Base-by-base conservation (phyloP, 139 green algal genomes). In the Tetradesmus lagerheimii region DNA sequence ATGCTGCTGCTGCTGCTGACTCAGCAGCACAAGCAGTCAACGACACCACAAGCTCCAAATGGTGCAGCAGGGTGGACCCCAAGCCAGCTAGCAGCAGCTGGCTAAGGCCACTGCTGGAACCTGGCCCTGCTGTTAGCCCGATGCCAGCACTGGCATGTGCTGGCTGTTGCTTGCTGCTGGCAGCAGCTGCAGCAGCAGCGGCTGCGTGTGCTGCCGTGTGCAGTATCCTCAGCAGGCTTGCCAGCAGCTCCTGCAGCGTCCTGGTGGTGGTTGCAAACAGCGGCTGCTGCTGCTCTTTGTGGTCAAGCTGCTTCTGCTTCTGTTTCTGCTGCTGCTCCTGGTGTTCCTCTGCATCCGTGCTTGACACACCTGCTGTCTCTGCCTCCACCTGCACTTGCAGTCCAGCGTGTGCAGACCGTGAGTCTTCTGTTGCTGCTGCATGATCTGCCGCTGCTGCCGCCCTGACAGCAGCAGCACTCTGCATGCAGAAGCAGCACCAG, bases 401-500 rank as follows among this genome's bases (percentile, higher is more conserved):
- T 62, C 47, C 47, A 23, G 5, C 47, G 12, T 62, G 12, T 62
- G 47, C 47, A 12, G 47, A 14, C 8, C 18, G 18, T 18, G 20
- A 2, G 20, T 18, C 47, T 14, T 23, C 8, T 1, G 47, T 23
- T 66, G 53, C 53, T 71, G 57, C 57, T 71, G 57, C 23, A 4
- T 78, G 67, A 78, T 8, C 75, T 81, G 75, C 75, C 47, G 20
- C 81, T 47, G 34, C 81, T 87, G 81, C 37, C 35, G 31, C 81
- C 14, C 6, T 81, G 75, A 25, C 57, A 78, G n/a, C 79, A 67
- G 41, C 34, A 62, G 83, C 34, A 45, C 34, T 37, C 31, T 77
- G 50, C 81, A 87, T 53, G 47, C 81, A 87, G 34, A 45, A 25
- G 53, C 50, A 87, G 81, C 81, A 78, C 25, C 74, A 35, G 34